phyloP scores from a whole-genome alignment of 2,329 filamentous ascomycete genomes.

The Didymella pinodella region DNA sequence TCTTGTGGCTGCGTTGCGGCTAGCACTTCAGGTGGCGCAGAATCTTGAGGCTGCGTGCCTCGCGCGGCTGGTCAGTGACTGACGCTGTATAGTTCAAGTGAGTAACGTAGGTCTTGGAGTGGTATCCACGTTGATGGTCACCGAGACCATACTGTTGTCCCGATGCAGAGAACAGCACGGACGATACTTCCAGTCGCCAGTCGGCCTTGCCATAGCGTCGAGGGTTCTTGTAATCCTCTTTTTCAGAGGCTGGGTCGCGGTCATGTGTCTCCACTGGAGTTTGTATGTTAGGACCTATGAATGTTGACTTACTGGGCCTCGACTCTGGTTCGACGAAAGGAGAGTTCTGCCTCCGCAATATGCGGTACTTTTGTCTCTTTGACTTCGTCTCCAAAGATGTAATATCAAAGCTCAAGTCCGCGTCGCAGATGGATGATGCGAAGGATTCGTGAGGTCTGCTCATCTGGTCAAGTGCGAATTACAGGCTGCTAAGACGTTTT shows the following conservation, averaged over 20 bases:
- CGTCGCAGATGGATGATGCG: background rate
- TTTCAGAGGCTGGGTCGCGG: background rate
- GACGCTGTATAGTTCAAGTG: background rate
- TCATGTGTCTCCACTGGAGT: background rate
- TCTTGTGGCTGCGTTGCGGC: background rate
- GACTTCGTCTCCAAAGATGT: too few relatives aligned
- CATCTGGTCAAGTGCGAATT: background rate
- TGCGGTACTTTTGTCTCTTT: background rate
- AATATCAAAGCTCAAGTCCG: background rate
- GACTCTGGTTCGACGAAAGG: background rate
- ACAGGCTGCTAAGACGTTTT: background rate
- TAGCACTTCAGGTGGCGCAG: background rate
- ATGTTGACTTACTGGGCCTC: background rate
- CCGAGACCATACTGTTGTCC: background rate
- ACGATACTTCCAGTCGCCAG: background rate
- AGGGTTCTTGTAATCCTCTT: background rate
- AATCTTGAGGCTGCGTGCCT: background rate
- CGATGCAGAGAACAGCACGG: background rate
- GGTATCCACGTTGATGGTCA: background rate
- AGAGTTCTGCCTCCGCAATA: background rate
- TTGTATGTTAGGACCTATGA: background rate
- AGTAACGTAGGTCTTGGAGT: slow-evolving; percentile 6
- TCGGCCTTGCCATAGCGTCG: background rate
- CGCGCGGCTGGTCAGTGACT: background rate
- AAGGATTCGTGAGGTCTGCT: background rate